Percentiles rank a stretch among this genome's conserved stretches.
Conservation (phyloP, 192 early-diverging fungal species). For the Diversispora epigaea region DNA sequence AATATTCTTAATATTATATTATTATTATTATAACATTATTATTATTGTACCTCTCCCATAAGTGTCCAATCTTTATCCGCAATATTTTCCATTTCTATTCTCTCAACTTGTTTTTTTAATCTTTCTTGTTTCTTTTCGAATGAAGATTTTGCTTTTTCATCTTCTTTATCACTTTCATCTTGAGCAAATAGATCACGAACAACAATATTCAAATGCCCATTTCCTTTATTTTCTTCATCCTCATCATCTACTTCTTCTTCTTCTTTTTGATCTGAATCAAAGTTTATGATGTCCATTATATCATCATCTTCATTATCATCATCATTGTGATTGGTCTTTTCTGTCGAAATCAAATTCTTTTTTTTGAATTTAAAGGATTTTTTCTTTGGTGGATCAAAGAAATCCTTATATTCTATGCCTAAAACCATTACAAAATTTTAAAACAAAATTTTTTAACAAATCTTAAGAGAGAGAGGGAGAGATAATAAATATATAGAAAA, state of each 20-base stretch:
- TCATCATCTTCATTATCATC: slow-evolving; percentile 49
- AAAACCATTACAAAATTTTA: not conserved
- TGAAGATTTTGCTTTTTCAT: slow-evolving; percentile 56
- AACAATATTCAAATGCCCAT: slow-evolving; percentile 42
- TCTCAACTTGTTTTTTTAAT: slow-evolving; percentile 69
- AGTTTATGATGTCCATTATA: too few relatives aligned
- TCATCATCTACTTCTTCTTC: slow-evolving; percentile 43
- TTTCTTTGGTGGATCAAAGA: slow-evolving; percentile 70
- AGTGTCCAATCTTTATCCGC: slow-evolving; percentile 86
- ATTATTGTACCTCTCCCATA: slow-evolving; percentile 64
- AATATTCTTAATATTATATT: not conserved
- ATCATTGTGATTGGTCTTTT: slow-evolving; percentile 33
- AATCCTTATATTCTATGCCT: slow-evolving; percentile 84
- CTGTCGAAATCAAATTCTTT: slow-evolving; percentile 31
- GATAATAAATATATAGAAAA: too few relatives aligned
- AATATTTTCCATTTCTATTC: slow-evolving; percentile 85
- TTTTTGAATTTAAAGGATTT: slow-evolving; percentile 36
- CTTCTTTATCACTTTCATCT: slow-evolving; percentile 55
- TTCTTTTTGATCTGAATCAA: slow-evolving; percentile 14
- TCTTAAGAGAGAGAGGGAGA: too few relatives aligned
- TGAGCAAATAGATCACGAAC: slow-evolving; percentile 58
- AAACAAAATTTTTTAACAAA: not conserved
- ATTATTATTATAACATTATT: not conserved
- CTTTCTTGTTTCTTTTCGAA: slow-evolving; percentile 77
- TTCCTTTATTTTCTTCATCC: slow-evolving; percentile 39